Conservation (phyloP, 306 rosid genomes). For the Gleditsia sinensis region DNA sequence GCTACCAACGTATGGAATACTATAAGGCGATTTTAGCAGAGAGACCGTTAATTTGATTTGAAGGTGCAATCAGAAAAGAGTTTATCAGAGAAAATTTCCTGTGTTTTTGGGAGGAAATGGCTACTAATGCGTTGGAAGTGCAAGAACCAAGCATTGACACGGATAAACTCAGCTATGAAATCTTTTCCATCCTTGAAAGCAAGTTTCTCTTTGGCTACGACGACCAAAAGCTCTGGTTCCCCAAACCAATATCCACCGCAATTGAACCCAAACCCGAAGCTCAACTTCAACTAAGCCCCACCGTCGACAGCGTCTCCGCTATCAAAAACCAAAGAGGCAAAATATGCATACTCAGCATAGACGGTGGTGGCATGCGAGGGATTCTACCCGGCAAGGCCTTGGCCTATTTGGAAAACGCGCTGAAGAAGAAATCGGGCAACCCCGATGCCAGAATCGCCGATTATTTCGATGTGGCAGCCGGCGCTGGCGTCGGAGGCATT, state of each 20-base stretch:
- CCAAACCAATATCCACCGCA: conserved; percentile 64
- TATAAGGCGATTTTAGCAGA: no score
- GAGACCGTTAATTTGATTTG: neutral
- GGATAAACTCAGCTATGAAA: conserved; percentile 96
- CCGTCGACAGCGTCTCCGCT: conserved; percentile 43
- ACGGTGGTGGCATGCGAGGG: conserved; percentile 95
- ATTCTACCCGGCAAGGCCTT: conserved; percentile 89
- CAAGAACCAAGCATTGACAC: conserved; percentile 97
- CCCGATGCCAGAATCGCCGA: conserved; percentile 87
- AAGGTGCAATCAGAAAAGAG: neutral
- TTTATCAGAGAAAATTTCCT: neutral
- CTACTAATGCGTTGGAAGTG: conserved; percentile 62
- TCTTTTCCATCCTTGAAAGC: conserved; percentile 94
- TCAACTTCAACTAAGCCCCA: conserved; percentile 12
- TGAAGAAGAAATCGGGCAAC: conserved; percentile 85
- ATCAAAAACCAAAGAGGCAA: conserved; percentile 95
- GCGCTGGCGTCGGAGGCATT: conserved; percentile 90
- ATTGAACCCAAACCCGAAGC: conserved; percentile 46
- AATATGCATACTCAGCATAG: conserved; percentile 90
- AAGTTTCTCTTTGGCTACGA: conserved; percentile 95
- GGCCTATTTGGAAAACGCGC: conserved; percentile 74
- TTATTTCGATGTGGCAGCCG: conserved; percentile 90
- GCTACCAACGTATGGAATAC: neutral
- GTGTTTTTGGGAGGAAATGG: conserved; percentile 37
- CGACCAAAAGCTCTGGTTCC: conserved; percentile 91